Evolutionary conservation across 192 early-diverging fungal species (phyloP).

Genomic region (Spizellomyces punctatus): DNA sequence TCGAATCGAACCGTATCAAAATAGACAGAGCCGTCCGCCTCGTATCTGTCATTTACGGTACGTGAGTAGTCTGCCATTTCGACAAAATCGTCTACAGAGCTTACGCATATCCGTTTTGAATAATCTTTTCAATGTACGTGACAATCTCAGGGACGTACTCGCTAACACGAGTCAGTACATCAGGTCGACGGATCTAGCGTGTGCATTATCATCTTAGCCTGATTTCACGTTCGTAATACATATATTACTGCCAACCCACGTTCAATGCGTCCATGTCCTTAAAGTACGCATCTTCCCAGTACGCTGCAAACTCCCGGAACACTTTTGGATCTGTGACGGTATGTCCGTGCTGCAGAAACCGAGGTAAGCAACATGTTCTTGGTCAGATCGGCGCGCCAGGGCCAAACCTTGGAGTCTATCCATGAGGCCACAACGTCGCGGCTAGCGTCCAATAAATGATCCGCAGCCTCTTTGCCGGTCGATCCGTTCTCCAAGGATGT

Average conservation of each 20-base stretch:
- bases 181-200: slow-evolving; percentile 65
- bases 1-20: slow-evolving; percentile 90
- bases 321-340: slow-evolving; percentile 85
- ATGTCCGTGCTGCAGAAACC: slow-evolving; percentile 40
- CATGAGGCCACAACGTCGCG: slow-evolving; percentile 21
- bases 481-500: slow-evolving; percentile 30
- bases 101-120: slow-evolving; percentile 87
- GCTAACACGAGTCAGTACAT: slow-evolving; percentile 89
- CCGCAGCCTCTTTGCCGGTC: slow-evolving; percentile 14
- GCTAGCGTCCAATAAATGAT: slow-evolving; percentile 21
- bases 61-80: background rate
- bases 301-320: slow-evolving; percentile 90
- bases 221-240: background rate
- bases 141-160: slow-evolving; percentile 97
- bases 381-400: no score
- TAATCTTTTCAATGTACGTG: slow-evolving; percentile 86
- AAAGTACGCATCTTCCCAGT: slow-evolving; percentile 94
- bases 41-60: slow-evolving; percentile 57
- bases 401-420: slow-evolving; percentile 5
- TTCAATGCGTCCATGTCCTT: slow-evolving; percentile 91
- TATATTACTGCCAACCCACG: slow-evolving; percentile 39
- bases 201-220: slow-evolving; percentile 12
- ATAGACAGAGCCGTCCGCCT: slow-evolving; percentile 88
- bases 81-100: slow-evolving; percentile 1
- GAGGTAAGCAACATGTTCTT: no score